A percentile compares a stretch with the other conserved stretches of the same genome.
These are phyloP conservation scores for Penicillium sp. DNA, from an alignment of 2,329 filamentous ascomycete genomes.

Conservation along the genomic window DNA sequence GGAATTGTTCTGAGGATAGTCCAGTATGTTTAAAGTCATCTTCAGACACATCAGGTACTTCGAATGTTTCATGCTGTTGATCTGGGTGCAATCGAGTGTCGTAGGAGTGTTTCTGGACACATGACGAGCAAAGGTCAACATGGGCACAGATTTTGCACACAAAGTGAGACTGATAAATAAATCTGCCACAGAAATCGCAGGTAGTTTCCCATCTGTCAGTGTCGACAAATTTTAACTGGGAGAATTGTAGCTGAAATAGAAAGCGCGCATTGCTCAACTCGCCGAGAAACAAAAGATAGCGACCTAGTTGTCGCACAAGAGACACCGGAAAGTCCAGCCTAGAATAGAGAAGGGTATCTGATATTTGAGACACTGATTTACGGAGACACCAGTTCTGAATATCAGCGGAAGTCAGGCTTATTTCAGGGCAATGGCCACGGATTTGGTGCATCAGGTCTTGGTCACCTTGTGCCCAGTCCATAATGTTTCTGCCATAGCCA, in stretches of 20 bases:
- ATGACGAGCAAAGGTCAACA: slow-evolving; percentile 3
- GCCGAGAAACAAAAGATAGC: slow-evolving; percentile 2
- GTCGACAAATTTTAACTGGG: neutral
- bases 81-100: neutral
- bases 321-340: neutral
- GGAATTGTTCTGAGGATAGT: neutral
- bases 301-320: slow-evolving; percentile 1
- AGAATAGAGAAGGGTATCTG: neutral
- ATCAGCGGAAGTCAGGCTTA: neutral
- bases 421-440: neutral
- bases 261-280: neutral
- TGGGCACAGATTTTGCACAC: slow-evolving; percentile 1
- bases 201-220: neutral
- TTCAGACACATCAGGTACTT: neutral
- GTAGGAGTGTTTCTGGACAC: neutral
- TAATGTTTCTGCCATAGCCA: slow-evolving; percentile 3
- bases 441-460: neutral
- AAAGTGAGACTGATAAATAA: neutral
- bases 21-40: neutral
- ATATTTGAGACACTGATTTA: neutral
- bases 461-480: slow-evolving; percentile 2
- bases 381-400: neutral
- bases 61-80: slow-evolving; percentile 1
- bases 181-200: neutral
- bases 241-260: neutral